A percentile compares a stretch with the other conserved stretches of the same genome.
These are phyloP conservation scores for Crithidia sp. DNA, from an alignment of 208 protist species.

Conservation along the genomic window DNA sequence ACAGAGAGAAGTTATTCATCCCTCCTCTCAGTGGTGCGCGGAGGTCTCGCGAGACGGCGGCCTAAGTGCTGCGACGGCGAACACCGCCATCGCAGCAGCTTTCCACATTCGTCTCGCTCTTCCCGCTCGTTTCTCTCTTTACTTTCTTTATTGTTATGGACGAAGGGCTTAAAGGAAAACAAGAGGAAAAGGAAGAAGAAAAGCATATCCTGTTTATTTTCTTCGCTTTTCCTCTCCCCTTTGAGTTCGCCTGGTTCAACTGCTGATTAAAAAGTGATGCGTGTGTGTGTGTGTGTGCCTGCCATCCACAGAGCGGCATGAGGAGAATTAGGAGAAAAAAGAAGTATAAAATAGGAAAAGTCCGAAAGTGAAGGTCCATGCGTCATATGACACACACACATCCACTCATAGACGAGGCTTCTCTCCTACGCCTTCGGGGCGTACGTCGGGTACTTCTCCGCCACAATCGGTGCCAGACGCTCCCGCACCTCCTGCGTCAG, in stretches of 20 bases:
- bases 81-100: background rate
- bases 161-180: background rate
- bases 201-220: background rate
- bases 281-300: slow-evolving; percentile 6
- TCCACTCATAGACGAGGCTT: too few species aligned
- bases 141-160: background rate
- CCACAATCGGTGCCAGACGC: slow-evolving; percentile 57
- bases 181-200: background rate
- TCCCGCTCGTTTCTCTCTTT: background rate
- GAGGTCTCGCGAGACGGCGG: too few species aligned
- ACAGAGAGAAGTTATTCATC: background rate
- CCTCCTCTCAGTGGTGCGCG: too few species aligned
- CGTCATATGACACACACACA: too few species aligned
- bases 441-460: slow-evolving; percentile 62
- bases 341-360: too few species aligned
- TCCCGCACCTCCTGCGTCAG: slow-evolving; percentile 53
- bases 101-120: background rate
- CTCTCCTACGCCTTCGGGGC: slow-evolving; percentile 9
- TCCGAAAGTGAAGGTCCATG: too few species aligned
- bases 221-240: background rate
- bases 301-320: too few species aligned
- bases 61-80: too few species aligned
- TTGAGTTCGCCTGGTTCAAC: too few species aligned
- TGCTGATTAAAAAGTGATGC: background rate
- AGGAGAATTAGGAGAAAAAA: too few species aligned